A percentile compares a stretch with the other conserved stretches of the same genome.
These are phyloP conservation scores for Rhizopogon vinicolor DNA, from an alignment of 768 basidiomycete genomes.

Conservation along the genomic window DNA sequence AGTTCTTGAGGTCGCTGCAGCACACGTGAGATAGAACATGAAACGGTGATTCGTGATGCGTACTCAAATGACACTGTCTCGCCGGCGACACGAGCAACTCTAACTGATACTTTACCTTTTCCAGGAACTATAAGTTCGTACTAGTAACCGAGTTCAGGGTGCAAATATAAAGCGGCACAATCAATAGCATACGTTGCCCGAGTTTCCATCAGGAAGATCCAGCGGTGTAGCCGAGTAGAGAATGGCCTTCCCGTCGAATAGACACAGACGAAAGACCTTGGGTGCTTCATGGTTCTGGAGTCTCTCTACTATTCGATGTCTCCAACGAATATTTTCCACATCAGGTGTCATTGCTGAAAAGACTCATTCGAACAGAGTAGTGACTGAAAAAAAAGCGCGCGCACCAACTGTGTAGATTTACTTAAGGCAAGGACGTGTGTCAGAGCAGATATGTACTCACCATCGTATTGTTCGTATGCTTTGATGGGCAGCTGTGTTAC, in stretches of 20 bases:
- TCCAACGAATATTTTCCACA: slow-evolving; percentile 11
- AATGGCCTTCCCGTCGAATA: slow-evolving; percentile 45
- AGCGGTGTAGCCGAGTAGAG: slow-evolving; percentile 31
- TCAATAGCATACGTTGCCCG: slow-evolving; percentile 21
- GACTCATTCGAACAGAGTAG: neutral
- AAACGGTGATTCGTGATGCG: neutral
- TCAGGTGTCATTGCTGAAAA: slow-evolving; percentile 16
- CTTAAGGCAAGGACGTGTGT: neutral
- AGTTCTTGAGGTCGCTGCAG: slow-evolving; percentile 21
- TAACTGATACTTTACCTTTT: slow-evolving; percentile 30
- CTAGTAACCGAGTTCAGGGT: neutral
- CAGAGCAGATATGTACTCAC: slow-evolving; percentile 12
- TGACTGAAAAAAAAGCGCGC: slow-evolving; percentile 22
- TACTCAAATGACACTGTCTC: slow-evolving; percentile 25
- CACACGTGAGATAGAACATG: neutral
- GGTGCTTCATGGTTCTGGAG: slow-evolving; percentile 37
- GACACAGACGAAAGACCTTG: slow-evolving; percentile 34
- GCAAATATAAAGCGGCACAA: neutral
- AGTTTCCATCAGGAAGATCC: slow-evolving; percentile 26
- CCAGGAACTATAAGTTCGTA: slow-evolving; percentile 26
- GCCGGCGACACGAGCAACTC: slow-evolving; percentile 33
- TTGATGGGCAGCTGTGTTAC: slow-evolving; percentile 25
- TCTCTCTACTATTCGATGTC: slow-evolving; percentile 25
- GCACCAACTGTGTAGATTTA: neutral
- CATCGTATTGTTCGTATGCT: slow-evolving; percentile 28